A percentile compares a stretch with the other conserved stretches of the same genome.
Evolutionary conservation across 2,329 filamentous ascomycete genomes (phyloP).

Genomic region (Volutella citrinella): DNA sequence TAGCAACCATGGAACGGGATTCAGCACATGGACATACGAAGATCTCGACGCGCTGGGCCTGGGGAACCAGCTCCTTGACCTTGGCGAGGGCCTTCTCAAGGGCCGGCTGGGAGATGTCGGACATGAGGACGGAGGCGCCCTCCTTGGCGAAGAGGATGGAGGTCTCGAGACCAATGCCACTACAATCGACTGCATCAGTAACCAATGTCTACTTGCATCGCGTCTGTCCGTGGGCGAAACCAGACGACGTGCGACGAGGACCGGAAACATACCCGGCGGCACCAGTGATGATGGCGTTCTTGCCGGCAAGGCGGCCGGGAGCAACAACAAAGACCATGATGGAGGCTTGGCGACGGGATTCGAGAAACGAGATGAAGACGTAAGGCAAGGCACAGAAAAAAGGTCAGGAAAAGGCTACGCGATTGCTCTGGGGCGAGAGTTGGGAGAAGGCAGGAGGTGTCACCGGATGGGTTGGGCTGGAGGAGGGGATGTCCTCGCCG

Average conservation of each 20-base stretch:
- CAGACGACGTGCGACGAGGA: too few relatives aligned
- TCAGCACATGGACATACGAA: slow-evolving; percentile 37
- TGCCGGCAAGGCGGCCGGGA: slow-evolving; percentile 53
- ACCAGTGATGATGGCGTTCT: slow-evolving; percentile 74
- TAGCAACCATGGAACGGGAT: too few relatives aligned
- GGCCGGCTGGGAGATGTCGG: slow-evolving; percentile 77
- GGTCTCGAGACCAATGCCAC: slow-evolving; percentile 91
- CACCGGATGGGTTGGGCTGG: too few relatives aligned
- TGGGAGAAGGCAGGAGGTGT: too few relatives aligned
- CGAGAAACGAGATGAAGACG: not conserved
- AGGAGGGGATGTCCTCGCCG: too few relatives aligned
- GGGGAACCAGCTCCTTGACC: slow-evolving; percentile 68
- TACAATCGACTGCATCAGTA: too few relatives aligned
- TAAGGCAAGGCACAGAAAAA: not conserved
- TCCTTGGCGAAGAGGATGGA: slow-evolving; percentile 86
- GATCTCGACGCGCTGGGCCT: slow-evolving; percentile 59
- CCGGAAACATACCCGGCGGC: slow-evolving; percentile 70
- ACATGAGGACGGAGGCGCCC: slow-evolving; percentile 80
- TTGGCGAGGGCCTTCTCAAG: slow-evolving; percentile 75
- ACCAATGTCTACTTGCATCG: too few relatives aligned
- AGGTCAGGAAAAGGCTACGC: too few relatives aligned
- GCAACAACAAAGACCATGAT: too few relatives aligned
- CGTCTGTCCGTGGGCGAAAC: too few relatives aligned
- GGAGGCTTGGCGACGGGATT: too few relatives aligned
- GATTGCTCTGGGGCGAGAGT: too few relatives aligned